Evolutionary conservation across 2,329 filamentous ascomycete species (phyloP), one percentile per base, ranked within the genome.

Genomic region (Epichloe sp.): DNA sequence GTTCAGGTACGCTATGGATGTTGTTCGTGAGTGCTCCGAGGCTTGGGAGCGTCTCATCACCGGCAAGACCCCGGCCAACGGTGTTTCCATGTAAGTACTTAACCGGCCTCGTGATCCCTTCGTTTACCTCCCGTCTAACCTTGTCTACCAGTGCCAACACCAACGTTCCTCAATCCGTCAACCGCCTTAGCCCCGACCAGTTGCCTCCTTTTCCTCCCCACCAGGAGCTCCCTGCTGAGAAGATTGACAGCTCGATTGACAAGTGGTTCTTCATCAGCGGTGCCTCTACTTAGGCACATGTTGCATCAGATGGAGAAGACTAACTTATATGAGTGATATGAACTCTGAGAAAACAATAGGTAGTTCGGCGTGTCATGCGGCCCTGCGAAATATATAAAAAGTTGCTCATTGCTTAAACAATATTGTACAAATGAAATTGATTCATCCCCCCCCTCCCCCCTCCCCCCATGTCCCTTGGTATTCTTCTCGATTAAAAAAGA

Each of bases 251-350:
- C 68, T 94, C 85, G 72, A 95, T 97, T 67, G 93, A 98, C 82
- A 98, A 98, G 83, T 98, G 93, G 93, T 98, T 98, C 86, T 98
- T 97, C 83, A 98, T 98, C 74, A 95, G 89, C 70, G 93, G 93
- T 72, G 93, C 93, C 67, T 88, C 89, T 62, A 78, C 85, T 63
- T 91, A 86, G 75, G 31, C 34, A 15, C 31, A 3, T 21, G 31
- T 31, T 15, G 23, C 21, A 12, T 19, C 45, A 36, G 11, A 44
- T 17, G 36, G 21, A 44, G 19, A 41, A 3, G 23, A 45, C 7
- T 14, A 17, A 17, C 15, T 53, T 26, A 46, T 26, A 46, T 8
- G 34, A 44, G 37, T 49, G 38, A 40, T 44, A 50, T 53, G 37
- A 50, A 54, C 14, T 36, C 42, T 51, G 41, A 43, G 49, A 52